Evolutionary conservation across 2,329 filamentous ascomycete genomes (phyloP), one percentile per base, ranked within the genome.

Genomic region (Rhytidhysteron rufulum): DNA sequence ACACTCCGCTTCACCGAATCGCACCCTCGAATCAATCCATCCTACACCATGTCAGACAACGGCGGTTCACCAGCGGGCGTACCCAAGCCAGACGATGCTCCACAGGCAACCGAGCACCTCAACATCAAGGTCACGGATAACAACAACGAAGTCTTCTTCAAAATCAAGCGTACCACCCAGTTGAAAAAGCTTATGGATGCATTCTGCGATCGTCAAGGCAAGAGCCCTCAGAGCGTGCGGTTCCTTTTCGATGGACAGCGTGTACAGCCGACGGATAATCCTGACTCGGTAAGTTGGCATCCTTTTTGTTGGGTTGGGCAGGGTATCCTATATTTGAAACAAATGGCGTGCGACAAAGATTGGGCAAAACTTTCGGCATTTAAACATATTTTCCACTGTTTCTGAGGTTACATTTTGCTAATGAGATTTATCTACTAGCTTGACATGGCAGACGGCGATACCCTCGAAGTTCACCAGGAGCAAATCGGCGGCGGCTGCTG

Each of bases 71-170:
- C 65, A 15, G 55, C 57, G 49, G 54, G 65, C 29, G 62, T 65
- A 52, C 66, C 67, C 31, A 71, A 73, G 57, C 65, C 67, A 2
- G 64, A 65, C 38, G 71, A 72, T 40, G 58, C 54, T 5, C 50
- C 66, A 4, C 62, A 73, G 18, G 71, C 73, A 41, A 73, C 73
- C 21, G 91, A 97, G 71, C 93, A 98, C 68, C 76, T 98, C 4
- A 98, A 98, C 72, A 97, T 98, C 73, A 98, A 98, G 68, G 93
- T 98, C 11, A 97, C 93, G 0, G 93, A 98, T 58, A 96, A 95
- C 73, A 96, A 96, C 74, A 98, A 98, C 66, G 93, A 98, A 66
- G 91, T 98, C 57, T 98, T 97, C 69, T 98, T 98, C 77, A 98
- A 98, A 77, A 98, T 98, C 74, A 98, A 98, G 83, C 82, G 90